Conservation (phyloP, 768 basidiomycete genomes). For the Russula sp. region DNA sequence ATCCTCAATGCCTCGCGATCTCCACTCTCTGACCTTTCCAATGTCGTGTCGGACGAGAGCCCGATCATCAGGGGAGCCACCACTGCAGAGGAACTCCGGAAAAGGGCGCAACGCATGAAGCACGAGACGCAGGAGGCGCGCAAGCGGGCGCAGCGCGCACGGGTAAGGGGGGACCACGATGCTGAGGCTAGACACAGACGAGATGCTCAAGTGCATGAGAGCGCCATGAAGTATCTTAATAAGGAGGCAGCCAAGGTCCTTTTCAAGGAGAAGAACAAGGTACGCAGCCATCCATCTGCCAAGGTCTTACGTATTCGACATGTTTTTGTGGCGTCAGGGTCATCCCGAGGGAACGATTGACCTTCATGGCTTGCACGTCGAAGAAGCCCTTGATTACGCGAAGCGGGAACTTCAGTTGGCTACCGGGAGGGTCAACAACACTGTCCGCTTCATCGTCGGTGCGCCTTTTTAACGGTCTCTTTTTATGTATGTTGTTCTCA, state of each 20-base stretch:
- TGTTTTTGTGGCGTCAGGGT: neutral
- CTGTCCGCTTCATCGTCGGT: conserved; percentile 16
- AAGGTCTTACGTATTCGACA: neutral
- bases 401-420: neutral
- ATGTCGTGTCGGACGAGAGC: neutral
- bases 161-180: neutral
- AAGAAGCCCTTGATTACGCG: neutral
- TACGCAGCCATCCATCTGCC: neutral
- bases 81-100: neutral
- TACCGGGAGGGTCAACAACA: neutral
- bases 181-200: neutral
- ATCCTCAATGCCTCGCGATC: neutral
- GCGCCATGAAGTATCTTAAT: neutral
- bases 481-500: neutral
- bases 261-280: conserved; percentile 10
- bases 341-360: neutral
- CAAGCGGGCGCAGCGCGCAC: neutral
- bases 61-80: neutral
- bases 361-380: conserved; percentile 4
- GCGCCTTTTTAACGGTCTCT: neutral
- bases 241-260: neutral
- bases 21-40: neutral
- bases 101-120: neutral
- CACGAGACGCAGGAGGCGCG: neutral
- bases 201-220: neutral